phyloP scores from a whole-genome alignment of 2,329 filamentous ascomycete genomes.

The Byssoonygena ceratinophila region DNA sequence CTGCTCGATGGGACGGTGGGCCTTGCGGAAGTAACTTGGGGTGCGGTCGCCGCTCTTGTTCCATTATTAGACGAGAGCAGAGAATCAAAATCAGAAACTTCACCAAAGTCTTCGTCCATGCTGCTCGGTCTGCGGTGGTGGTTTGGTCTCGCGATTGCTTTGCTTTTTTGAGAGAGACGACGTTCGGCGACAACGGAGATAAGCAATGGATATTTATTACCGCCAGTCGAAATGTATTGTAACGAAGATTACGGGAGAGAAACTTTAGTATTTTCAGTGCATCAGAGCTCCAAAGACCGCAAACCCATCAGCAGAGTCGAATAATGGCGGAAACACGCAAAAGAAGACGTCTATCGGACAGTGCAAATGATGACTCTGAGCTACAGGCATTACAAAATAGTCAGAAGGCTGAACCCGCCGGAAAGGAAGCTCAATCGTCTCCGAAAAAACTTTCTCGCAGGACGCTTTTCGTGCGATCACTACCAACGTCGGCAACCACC shows the following conservation, averaged over 20 bases:
- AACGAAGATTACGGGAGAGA: slow-evolving; percentile 2
- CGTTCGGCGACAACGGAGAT: slow-evolving; percentile 2
- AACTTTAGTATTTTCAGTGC: slow-evolving; percentile 1
- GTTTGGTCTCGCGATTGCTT: neutral
- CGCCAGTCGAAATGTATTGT: neutral
- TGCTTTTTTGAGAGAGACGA: slow-evolving; percentile 17
- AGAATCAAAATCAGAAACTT: slow-evolving; percentile 37
- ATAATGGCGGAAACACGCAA: slow-evolving; percentile 29
- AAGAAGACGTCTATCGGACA: slow-evolving; percentile 29
- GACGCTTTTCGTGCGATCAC: slow-evolving; percentile 82
- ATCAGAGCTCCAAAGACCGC: neutral
- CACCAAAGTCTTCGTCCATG: slow-evolving; percentile 42
- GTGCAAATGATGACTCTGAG: slow-evolving; percentile 19
- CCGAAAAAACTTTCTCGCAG: slow-evolving; percentile 33
- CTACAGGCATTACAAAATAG: slow-evolving; percentile 20
- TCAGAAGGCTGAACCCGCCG: slow-evolving; percentile 18
- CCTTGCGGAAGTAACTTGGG: slow-evolving; percentile 27
- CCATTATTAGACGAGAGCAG: slow-evolving; percentile 16
- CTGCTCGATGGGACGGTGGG: slow-evolving; percentile 36
- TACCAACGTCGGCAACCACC: slow-evolving; percentile 66
- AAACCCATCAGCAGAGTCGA: neutral
- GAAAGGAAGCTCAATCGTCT: slow-evolving; percentile 15
- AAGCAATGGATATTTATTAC: neutral
- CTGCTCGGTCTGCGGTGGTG: slow-evolving; percentile 2
- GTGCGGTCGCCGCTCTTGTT: slow-evolving; percentile 29